Evolutionary conservation across 345 rosid species (phyloP), one percentile per base, ranked within the genome.

Genomic region (Acer yangbiense): DNA sequence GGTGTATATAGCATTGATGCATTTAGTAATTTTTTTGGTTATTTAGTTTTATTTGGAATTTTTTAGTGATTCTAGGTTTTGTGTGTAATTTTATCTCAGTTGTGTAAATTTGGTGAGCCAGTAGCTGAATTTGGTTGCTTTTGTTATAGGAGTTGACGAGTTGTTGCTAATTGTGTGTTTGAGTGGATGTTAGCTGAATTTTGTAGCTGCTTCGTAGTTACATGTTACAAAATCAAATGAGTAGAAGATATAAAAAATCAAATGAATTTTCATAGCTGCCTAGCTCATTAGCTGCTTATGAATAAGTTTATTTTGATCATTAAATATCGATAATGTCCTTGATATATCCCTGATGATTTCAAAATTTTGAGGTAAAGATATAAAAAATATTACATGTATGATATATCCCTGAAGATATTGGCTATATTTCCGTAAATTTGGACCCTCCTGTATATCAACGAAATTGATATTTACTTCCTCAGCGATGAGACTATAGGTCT

Each of bases 1-100:
- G 32, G 32, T 29, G 32, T 29, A 29, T 29, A 25, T 29, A 29
- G 3, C 32, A 29, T 29, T 29, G 32, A 29, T 29, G 2, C 32
- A 29, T 29, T 29, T 29, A 29, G 32, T 29, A 2, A 29, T 29
- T 29, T 7, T 57, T 18, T 17, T 57, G 18, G 62, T n/a, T 7
- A 57, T 57, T 12, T 2, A 6, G 68, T 62, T 10, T 21, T 20
- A 13, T n/a, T 65, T 65, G 29, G 18, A 21, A 50, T 0, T 41
- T 41, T 50, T 23, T 29, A 11, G 44, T 54, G 69, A 50, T 27
- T 71, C 66, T 71, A 27, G 81, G 5, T 23, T 62, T 61, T 73
- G 2, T 62, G 60, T 10, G 13, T 64, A 25, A 17, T 57, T 57
- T 1, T 57, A 13, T 29, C 32, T 29, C 32, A 29, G 32, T 48